Evolutionary conservation across 805 yeast species (phyloP).

Genomic region (Saturnispora mendoncae): DNA sequence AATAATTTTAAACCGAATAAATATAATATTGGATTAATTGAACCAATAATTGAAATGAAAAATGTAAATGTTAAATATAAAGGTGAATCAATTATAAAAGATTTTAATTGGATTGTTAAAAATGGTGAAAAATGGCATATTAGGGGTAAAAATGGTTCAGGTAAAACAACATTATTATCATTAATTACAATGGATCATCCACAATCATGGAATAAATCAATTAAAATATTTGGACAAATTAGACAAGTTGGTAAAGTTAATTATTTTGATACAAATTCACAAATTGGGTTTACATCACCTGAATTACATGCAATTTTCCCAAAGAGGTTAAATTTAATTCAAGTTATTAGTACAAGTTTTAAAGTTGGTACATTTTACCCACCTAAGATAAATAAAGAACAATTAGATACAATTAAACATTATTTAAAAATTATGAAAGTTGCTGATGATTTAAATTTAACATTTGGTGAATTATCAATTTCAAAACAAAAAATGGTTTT

Average conservation of each 20-base stretch:
- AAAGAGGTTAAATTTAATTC: constrained; percentile 37
- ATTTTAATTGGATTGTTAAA: constrained; percentile 57
- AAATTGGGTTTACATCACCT: constrained; percentile 86
- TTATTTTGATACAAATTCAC: constrained; percentile 68
- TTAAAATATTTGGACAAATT: constrained; percentile 54
- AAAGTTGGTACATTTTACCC: constrained; percentile 57
- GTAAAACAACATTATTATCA: constrained; percentile 82
- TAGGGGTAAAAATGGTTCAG: constrained; percentile 85
- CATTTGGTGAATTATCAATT: constrained; percentile 48
- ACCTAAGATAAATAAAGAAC: constrained; percentile 34
- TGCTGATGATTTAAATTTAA: constrained; percentile 26
- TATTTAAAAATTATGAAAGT: constrained; percentile 42
- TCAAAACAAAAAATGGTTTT: constrained; percentile 73
- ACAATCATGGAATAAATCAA: constrained; percentile 77
- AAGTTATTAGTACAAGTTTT: constrained; percentile 66
- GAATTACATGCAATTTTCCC: constrained; percentile 90
- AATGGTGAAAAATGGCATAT: constrained; percentile 83
- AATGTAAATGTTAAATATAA: constrained; percentile 59
- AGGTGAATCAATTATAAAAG: constrained; percentile 47
- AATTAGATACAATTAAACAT: constrained; percentile 33
- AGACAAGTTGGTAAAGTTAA: constrained; percentile 67
- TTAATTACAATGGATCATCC: constrained; percentile 92
- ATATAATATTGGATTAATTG: neutral
- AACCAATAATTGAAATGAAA: constrained; percentile 40
- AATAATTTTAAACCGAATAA: constrained; percentile 7